Conservation (phyloP, 2,329 filamentous ascomycete species). For the Dactylellina parvicollis region DNA sequence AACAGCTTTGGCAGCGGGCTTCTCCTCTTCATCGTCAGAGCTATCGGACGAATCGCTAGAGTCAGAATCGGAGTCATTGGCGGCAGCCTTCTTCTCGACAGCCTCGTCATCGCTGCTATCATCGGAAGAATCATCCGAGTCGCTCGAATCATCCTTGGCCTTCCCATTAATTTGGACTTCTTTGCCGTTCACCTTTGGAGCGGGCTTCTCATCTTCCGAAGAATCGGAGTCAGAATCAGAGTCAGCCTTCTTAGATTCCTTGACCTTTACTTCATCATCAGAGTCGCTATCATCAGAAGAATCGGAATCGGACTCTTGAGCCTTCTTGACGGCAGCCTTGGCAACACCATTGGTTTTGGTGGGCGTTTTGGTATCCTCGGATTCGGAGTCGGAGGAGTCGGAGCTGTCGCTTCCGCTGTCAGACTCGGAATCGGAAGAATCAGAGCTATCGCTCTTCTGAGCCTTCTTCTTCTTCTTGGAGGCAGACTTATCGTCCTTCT, state of each 20-base stretch:
- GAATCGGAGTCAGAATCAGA: slow-evolving; percentile 60
- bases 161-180: slow-evolving; percentile 44
- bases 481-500: slow-evolving; percentile 33
- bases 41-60: slow-evolving; percentile 58
- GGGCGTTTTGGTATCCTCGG: slow-evolving; percentile 59
- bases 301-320: slow-evolving; percentile 18
- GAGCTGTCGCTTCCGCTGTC: slow-evolving; percentile 59
- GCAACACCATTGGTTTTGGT: slow-evolving; percentile 61
- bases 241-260: slow-evolving; percentile 23
- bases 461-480: slow-evolving; percentile 59
- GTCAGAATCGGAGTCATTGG: slow-evolving; percentile 38
- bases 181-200: slow-evolving; percentile 58
- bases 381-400: slow-evolving; percentile 60
- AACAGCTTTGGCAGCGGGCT: slow-evolving; percentile 51
- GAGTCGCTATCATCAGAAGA: slow-evolving; percentile 57
- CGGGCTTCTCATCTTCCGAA: slow-evolving; percentile 59
- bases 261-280: slow-evolving; percentile 57
- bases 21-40: slow-evolving; percentile 56
- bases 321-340: slow-evolving; percentile 59
- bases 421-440: slow-evolving; percentile 57
- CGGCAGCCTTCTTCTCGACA: slow-evolving; percentile 58
- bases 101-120: slow-evolving; percentile 57
- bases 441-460: slow-evolving; percentile 57
- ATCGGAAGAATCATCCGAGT: slow-evolving; percentile 36
- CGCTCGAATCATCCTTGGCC: slow-evolving; percentile 50